phyloP scores from a whole-genome alignment of 805 yeast genomes.

The Yamadazyma olivae region DNA sequence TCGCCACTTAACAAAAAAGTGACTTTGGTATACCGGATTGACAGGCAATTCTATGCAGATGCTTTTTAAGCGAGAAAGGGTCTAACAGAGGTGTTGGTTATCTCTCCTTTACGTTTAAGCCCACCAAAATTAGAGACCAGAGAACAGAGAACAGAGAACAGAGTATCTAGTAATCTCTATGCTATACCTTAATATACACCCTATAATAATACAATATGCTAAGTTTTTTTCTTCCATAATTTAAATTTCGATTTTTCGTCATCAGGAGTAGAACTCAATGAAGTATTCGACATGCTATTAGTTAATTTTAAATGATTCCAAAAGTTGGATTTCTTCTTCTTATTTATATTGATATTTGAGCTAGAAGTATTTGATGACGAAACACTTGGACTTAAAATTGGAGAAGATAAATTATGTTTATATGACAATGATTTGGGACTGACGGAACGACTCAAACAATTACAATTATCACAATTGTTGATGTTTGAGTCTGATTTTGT shows the following conservation, averaged over 20 bases:
- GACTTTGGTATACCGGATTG: too few species aligned
- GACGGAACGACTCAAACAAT: not conserved
- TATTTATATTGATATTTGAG: not conserved
- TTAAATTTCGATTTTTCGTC: constrained; percentile 11
- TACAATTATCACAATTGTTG: constrained; percentile 1
- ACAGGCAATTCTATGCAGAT: too few species aligned
- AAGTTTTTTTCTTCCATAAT: too few species aligned
- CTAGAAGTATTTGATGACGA: not conserved
- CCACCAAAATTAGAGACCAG: too few species aligned
- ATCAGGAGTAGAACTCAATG: constrained; percentile 8
- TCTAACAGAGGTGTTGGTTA: too few species aligned
- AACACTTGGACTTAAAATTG: constrained; percentile 4
- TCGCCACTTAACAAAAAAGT: too few species aligned
- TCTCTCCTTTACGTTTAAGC: too few species aligned
- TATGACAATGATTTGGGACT: constrained; percentile 1
- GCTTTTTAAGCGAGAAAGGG: too few species aligned
- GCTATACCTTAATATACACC: too few species aligned
- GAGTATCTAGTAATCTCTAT: too few species aligned
- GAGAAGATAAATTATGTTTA: not conserved
- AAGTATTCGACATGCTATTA: constrained; percentile 1
- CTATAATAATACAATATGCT: too few species aligned
- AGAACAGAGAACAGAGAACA: too few species aligned
- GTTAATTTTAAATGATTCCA: constrained; percentile 15
- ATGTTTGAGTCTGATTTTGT: not conserved
- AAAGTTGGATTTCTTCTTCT: constrained; percentile 6